A percentile compares a stretch with the other conserved stretches of the same genome.
These are phyloP conservation scores for Lyophyllum semitale DNA, from an alignment of 768 basidiomycete species.

Conservation along the genomic window DNA sequence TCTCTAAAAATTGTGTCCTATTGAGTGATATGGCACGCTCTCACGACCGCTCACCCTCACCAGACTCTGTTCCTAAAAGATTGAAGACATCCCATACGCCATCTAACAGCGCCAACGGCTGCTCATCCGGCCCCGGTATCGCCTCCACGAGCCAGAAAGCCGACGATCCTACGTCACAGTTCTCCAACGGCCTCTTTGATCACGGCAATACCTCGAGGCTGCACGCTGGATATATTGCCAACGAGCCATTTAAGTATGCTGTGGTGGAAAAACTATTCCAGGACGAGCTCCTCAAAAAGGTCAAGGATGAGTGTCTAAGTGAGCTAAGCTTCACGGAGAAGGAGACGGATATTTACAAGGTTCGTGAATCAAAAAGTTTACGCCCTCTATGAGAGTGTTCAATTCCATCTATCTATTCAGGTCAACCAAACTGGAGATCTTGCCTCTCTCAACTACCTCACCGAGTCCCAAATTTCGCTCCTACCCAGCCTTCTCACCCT, in stretches of 20 bases:
- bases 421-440: slow-evolving; percentile 98
- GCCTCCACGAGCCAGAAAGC: neutral
- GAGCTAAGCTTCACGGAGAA: slow-evolving; percentile 88
- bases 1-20: neutral
- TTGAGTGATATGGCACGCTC: slow-evolving; percentile 26
- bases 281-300: slow-evolving; percentile 75
- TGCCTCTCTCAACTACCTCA: slow-evolving; percentile 87
- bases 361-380: slow-evolving; percentile 27
- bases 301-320: slow-evolving; percentile 80
- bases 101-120: slow-evolving; percentile 7
- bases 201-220: slow-evolving; percentile 56
- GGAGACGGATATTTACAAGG: slow-evolving; percentile 99
- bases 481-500: slow-evolving; percentile 81
- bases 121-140: slow-evolving; percentile 4
- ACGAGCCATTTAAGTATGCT: slow-evolving; percentile 79
- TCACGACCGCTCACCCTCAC: slow-evolving; percentile 28
- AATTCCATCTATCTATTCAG: slow-evolving; percentile 38
- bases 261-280: slow-evolving; percentile 82
- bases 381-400: slow-evolving; percentile 6
- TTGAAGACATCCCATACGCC: slow-evolving; percentile 29
- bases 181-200: slow-evolving; percentile 59
- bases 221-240: slow-evolving; percentile 54
- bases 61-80: slow-evolving; percentile 25
- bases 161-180: slow-evolving; percentile 39
- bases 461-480: slow-evolving; percentile 71